Base-by-base conservation (phyloP, 2,329 filamentous ascomycete genomes). In the Byssochlamys sp. region DNA sequence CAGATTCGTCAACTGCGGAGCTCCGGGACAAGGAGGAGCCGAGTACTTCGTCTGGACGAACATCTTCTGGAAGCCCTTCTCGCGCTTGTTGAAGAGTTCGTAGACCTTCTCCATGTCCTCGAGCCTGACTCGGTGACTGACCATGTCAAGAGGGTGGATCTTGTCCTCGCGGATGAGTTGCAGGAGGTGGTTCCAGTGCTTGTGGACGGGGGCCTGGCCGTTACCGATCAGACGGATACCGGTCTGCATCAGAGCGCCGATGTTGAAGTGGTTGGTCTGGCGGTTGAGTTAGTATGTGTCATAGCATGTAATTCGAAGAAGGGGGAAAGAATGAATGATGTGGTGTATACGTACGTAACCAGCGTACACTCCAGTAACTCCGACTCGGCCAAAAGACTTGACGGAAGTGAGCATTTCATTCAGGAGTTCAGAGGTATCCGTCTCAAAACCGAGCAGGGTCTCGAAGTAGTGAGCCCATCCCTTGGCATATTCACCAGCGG, bases 211-310 rank as follows among this genome's bases (percentile, higher is more conserved):
- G 1, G 83, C 83, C 68, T 86, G 84, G 3, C 84, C 83, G 63
- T 85, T 85, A 49, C 84, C 83, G 62, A 84, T 91, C 51, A 95
- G 81, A 1, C 88, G 85, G 63, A 95, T 84, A n/a, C 90, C 90
- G 31, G 88, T 85, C 74, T 95, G 84, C 90, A 95, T 95, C 12
- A 95, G 69, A 0, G 88, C 85, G 9, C 90, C 89, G 63, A 92
- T 85, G 73, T 90, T 90, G 78, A 92, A 89, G 71, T 90, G 87
- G 73, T 90, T 91, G 25, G 86, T 89, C 81, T 86, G 61, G 1
- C 10, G 50, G 9, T 55, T 62, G 64, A 19, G 35, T 54, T 27
- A 50, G 39, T 24, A 26, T 26, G 10, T 31, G 29, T 10, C 11
- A 28, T 24, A 27, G 5, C 27, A 56, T 51, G 9, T 6, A 12